A percentile compares a stretch with the other conserved stretches of the same genome.
Evolutionary conservation across 495 filamentous ascomycete species (phyloP).

Genomic region (Hyphodiscus hymeniophilus): DNA sequence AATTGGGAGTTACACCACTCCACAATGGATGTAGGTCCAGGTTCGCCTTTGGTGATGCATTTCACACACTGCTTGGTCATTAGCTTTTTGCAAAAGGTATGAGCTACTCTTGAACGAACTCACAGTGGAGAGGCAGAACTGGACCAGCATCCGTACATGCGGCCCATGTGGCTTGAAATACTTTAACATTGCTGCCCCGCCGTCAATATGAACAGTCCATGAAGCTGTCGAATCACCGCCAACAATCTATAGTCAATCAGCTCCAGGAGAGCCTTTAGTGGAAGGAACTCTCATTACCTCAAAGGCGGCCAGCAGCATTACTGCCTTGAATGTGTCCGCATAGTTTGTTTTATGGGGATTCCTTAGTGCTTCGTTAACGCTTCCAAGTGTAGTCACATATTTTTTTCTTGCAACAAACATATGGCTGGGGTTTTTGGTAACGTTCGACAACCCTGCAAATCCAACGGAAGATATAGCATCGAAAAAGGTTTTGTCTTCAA

Average conservation of each 20-base stretch:
- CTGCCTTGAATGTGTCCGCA: constrained; percentile 7
- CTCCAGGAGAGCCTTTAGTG: background rate
- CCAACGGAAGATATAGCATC: constrained; percentile 18
- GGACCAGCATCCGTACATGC: constrained; percentile 10
- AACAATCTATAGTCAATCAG: constrained; percentile 11
- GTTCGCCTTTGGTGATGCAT: constrained; percentile 8
- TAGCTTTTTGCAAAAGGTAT: background rate
- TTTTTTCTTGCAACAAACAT: constrained; percentile 15
- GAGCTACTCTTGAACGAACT: background rate
- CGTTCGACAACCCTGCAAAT: constrained; percentile 16
- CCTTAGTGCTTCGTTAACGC: constrained; percentile 1
- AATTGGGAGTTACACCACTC: too few species aligned
- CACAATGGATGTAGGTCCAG: too few species aligned
- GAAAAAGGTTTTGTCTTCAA: background rate
- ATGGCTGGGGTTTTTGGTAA: constrained; percentile 7
- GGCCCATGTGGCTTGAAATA: background rate
- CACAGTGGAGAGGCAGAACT: constrained; percentile 14
- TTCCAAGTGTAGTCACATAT: constrained; percentile 6
- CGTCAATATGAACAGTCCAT: constrained; percentile 15
- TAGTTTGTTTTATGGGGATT: constrained; percentile 8
- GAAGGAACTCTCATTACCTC: constrained; percentile 8
- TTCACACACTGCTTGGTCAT: constrained; percentile 7
- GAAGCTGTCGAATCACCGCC: constrained; percentile 1
- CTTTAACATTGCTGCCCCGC: constrained; percentile 10
- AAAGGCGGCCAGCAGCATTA: constrained; percentile 15